These are phyloP conservation scores for Vitis amurensis DNA, from an alignment of 164 flowering plant species.

Conservation along the genomic window DNA sequence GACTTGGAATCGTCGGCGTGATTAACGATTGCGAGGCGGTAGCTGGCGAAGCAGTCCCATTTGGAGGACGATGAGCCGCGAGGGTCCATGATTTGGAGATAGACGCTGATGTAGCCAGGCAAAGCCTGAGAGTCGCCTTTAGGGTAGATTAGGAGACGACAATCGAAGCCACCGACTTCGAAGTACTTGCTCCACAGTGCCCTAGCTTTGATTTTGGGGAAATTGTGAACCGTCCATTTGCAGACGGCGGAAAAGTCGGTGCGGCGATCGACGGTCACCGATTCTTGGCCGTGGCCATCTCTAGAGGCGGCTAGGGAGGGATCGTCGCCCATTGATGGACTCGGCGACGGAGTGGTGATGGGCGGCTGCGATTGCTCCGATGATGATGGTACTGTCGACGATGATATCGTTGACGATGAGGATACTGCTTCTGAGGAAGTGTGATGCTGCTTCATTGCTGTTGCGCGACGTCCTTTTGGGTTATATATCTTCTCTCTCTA, in stretches of 20 bases:
- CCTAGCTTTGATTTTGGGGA: constrained; percentile 71
- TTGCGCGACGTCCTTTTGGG: background rate
- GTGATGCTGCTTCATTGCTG: constrained; percentile 27
- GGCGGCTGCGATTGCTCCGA: constrained; percentile 26
- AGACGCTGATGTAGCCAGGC: constrained; percentile 88
- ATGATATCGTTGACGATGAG: constrained; percentile 22
- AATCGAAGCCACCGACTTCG: constrained; percentile 93
- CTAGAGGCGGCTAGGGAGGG: constrained; percentile 23
- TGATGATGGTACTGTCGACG: constrained; percentile 9
- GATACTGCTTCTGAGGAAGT: constrained; percentile 38
- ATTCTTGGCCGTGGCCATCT: constrained; percentile 41
- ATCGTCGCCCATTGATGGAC: constrained; percentile 18
- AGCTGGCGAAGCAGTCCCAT: constrained; percentile 95
- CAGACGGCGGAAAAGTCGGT: constrained; percentile 73
- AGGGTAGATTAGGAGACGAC: constrained; percentile 84
- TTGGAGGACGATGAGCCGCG: constrained; percentile 65
- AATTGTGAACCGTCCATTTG: constrained; percentile 78
- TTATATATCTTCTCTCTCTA: constrained; percentile 4
- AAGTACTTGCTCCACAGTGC: constrained; percentile 90
- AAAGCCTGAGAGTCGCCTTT: constrained; percentile 90
- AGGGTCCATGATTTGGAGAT: constrained; percentile 92
- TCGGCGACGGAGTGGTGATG: constrained; percentile 8
- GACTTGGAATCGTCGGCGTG: constrained; percentile 62
- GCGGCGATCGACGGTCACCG: constrained; percentile 61
- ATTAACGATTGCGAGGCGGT: constrained; percentile 69